A percentile compares a stretch with the other conserved stretches of the same genome.
phyloP scores from a whole-genome alignment of 208 protist genomes.

The Wallacemonas collosoma region DNA sequence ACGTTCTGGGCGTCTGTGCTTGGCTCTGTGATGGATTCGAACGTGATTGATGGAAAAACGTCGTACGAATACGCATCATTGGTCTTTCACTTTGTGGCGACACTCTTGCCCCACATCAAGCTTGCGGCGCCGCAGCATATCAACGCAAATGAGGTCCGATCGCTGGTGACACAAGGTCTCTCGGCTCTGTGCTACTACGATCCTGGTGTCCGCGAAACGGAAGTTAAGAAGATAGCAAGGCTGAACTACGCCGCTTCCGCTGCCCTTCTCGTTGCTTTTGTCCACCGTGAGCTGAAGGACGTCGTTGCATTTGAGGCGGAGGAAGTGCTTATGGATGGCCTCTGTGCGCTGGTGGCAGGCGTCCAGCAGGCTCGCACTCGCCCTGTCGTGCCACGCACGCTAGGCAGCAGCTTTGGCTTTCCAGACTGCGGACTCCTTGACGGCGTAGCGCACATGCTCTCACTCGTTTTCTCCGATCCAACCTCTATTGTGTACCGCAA shows the following conservation, averaged over 20 bases:
- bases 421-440: constrained; percentile 89
- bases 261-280: constrained; percentile 75
- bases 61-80: constrained; percentile 66
- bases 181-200: constrained; percentile 72
- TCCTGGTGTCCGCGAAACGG: constrained; percentile 19
- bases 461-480: constrained; percentile 78
- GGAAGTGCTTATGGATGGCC: constrained; percentile 40
- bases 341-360: constrained; percentile 49
- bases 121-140: constrained; percentile 81
- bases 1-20: constrained; percentile 79
- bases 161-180: constrained; percentile 62
- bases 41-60: constrained; percentile 38
- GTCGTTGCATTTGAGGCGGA: constrained; percentile 74
- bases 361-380: constrained; percentile 31
- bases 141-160: constrained; percentile 60
- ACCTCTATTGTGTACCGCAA: constrained; percentile 69
- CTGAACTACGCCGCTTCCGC: constrained; percentile 76
- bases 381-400: constrained; percentile 49
- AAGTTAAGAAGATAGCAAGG: constrained; percentile 29
- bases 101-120: constrained; percentile 86
- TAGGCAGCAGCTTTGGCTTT: constrained; percentile 90
- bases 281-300: constrained; percentile 83
- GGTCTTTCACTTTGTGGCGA: constrained; percentile 75
- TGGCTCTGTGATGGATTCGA: constrained; percentile 53
- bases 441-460: constrained; percentile 87